phyloP scores from a whole-genome alignment of 805 yeast genomes.

The Lipomyces mesembrius region DNA sequence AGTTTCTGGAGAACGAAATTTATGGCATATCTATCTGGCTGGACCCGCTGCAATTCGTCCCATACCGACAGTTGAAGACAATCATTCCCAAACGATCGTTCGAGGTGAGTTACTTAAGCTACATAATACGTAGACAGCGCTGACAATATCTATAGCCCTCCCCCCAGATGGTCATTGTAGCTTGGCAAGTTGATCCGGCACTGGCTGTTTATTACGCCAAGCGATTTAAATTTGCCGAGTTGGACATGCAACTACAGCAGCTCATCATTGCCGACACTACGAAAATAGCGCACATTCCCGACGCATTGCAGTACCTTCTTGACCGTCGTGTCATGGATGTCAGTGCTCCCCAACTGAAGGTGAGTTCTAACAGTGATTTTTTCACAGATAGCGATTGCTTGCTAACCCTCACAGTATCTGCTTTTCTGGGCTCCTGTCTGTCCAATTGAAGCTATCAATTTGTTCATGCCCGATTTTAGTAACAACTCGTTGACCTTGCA shows the following conservation, averaged over 20 bases:
- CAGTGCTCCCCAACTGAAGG: slow-evolving; percentile 27
- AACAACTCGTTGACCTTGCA: slow-evolving; percentile 72
- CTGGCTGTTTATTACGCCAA: slow-evolving; percentile 72
- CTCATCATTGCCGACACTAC: slow-evolving; percentile 63
- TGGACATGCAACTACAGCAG: slow-evolving; percentile 50
- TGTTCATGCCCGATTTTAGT: slow-evolving; percentile 77
- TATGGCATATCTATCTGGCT: slow-evolving; percentile 77
- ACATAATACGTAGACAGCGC: no score
- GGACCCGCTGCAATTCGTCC: slow-evolving; percentile 56
- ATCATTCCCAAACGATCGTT: slow-evolving; percentile 31
- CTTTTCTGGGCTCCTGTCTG: slow-evolving; percentile 75
- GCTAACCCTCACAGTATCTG: slow-evolving; percentile 34
- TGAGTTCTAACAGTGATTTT: background rate
- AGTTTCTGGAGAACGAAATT: slow-evolving; percentile 77
- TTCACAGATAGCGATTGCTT: no score
- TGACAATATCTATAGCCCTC: slow-evolving; percentile 17
- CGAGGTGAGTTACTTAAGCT: slow-evolving; percentile 6
- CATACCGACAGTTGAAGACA: slow-evolving; percentile 31
- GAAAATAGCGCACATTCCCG: slow-evolving; percentile 59
- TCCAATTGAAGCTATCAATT: slow-evolving; percentile 83
- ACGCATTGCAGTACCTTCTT: slow-evolving; percentile 61
- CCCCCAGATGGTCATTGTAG: slow-evolving; percentile 43
- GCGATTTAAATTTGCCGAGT: slow-evolving; percentile 55
- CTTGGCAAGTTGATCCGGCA: slow-evolving; percentile 69
- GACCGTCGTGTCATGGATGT: slow-evolving; percentile 37